Base-by-base conservation (phyloP, 2,329 filamentous ascomycete genomes). In the Colletotrichum liaoningense region DNA sequence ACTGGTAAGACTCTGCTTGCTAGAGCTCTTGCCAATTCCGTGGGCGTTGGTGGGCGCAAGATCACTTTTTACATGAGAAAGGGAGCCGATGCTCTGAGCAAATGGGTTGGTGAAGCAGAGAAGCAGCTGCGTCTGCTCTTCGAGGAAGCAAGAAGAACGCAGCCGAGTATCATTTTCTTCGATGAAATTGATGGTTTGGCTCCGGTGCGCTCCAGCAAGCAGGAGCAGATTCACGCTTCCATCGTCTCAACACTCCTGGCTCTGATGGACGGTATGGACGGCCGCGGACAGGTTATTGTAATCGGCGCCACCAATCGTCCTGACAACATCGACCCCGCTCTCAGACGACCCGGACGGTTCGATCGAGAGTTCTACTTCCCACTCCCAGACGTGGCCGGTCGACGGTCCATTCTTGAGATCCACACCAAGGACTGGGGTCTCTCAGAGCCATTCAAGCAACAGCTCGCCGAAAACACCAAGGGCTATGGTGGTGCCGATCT, bases 11-110 rank as follows among this genome's bases (percentile, higher is more conserved):
- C 97, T 14, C 87, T 99, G n/a, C 90, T 99, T 74, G 97, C 97
- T 65, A 91, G 97, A 79, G 97, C 97, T 55, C 87, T 99, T 59
- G 95, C 97, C 63, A 97, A 97, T 69, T 97, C 94, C 74, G 93
- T 98, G 72, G 95, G 95, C 75, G 91, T 93, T 14, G 93, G 96
- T 63, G 96, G 96, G 26, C 93, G 93, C 77, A 98, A 98, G 81
- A 97, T 99, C 75, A 98, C 95, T 0, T 99, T 99, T 79, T 99
- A 98, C 84, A 99, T 99, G 97, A 93, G 97, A 74, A 99, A 99
- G 84, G 97, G 97, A 80, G 97, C 97, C 28, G 97, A 99, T 88
- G 95, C 95, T 19, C 86, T 99, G 75, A 98, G 95, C 83, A 99
- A 99, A 84, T 99, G 97, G 97, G 97, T 99, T 65, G 97, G 97